A percentile compares a stretch with the other conserved stretches of the same genome.
Conservation (phyloP, 2,329 filamentous ascomycete species). For the Talaromyces atroroseus region DNA sequence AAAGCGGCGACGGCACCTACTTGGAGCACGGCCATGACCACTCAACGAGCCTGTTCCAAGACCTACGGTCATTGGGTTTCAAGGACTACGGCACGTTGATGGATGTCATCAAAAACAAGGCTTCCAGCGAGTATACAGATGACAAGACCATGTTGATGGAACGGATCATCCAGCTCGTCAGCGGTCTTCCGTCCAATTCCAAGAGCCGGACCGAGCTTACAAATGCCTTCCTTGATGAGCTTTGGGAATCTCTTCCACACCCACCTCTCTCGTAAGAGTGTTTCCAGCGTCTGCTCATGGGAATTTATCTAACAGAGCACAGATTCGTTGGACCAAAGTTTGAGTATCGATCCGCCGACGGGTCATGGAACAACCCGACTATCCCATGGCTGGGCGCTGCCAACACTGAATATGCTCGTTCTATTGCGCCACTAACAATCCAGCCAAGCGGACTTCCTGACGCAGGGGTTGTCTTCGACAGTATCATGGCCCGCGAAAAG, state of each 20-base stretch:
- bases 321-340: constrained; percentile 50
- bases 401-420: constrained; percentile 61
- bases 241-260: constrained; percentile 69
- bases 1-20: constrained; percentile 60
- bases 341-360: constrained; percentile 64
- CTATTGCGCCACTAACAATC: constrained; percentile 54
- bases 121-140: constrained; percentile 60
- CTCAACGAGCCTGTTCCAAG: constrained; percentile 50
- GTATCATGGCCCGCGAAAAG: constrained; percentile 37
- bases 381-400: constrained; percentile 63
- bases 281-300: background rate
- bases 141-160: constrained; percentile 78
- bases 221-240: constrained; percentile 60
- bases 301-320: constrained; percentile 13
- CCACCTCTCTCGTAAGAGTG: constrained; percentile 58
- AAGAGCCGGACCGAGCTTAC: constrained; percentile 59
- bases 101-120: constrained; percentile 56
- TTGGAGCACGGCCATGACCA: constrained; percentile 39
- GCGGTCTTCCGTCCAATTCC: constrained; percentile 58
- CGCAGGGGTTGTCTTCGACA: constrained; percentile 48
- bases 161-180: constrained; percentile 62
- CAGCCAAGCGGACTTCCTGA: constrained; percentile 64
- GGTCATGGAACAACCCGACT: constrained; percentile 65
- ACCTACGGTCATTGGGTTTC: constrained; percentile 53
- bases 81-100: constrained; percentile 59